phyloP scores from a whole-genome alignment of 2,329 filamentous ascomycete genomes.

The Colletotrichum eremochloae region DNA sequence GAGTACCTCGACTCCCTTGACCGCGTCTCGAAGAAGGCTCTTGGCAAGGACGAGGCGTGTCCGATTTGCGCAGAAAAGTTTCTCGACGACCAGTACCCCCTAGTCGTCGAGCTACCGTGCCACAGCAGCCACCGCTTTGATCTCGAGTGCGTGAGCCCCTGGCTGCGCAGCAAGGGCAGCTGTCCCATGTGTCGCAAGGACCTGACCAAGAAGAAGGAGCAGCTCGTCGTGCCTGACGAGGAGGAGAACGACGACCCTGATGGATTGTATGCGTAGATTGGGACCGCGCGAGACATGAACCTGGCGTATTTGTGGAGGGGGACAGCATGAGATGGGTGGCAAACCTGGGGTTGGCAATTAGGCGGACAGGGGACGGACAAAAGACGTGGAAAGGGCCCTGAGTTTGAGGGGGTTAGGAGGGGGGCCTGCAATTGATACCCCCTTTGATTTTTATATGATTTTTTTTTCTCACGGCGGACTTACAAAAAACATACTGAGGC shows the following conservation, averaged over 20 bases:
- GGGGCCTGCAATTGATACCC: slow-evolving; percentile 34
- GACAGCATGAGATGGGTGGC: background rate
- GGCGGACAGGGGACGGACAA: background rate
- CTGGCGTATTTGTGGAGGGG: background rate
- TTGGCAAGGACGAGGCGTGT: slow-evolving; percentile 67
- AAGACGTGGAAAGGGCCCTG: background rate
- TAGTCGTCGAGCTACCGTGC: slow-evolving; percentile 76
- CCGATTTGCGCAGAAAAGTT: slow-evolving; percentile 74
- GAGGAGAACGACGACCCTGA: slow-evolving; percentile 67
- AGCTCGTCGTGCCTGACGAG: slow-evolving; percentile 59
- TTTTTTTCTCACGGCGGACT: slow-evolving; percentile 15
- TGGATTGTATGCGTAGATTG: slow-evolving; percentile 58
- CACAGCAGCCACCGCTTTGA: slow-evolving; percentile 71
- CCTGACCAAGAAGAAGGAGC: slow-evolving; percentile 67
- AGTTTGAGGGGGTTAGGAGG: slow-evolving; percentile 24
- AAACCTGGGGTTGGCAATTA: background rate
- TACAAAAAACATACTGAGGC: background rate
- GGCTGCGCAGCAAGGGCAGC: slow-evolving; percentile 73
- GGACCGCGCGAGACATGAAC: background rate
- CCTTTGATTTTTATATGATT: background rate
- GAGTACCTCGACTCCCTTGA: slow-evolving; percentile 72
- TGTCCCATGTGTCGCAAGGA: slow-evolving; percentile 75
- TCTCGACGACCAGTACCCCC: slow-evolving; percentile 71
- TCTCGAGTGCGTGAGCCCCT: slow-evolving; percentile 76
- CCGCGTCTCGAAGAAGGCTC: slow-evolving; percentile 65